Percentiles rank a stretch among this genome's conserved stretches.
These are phyloP conservation scores for Carallia brachiata DNA, from an alignment of 345 rosid genomes.

Conservation along the genomic window DNA sequence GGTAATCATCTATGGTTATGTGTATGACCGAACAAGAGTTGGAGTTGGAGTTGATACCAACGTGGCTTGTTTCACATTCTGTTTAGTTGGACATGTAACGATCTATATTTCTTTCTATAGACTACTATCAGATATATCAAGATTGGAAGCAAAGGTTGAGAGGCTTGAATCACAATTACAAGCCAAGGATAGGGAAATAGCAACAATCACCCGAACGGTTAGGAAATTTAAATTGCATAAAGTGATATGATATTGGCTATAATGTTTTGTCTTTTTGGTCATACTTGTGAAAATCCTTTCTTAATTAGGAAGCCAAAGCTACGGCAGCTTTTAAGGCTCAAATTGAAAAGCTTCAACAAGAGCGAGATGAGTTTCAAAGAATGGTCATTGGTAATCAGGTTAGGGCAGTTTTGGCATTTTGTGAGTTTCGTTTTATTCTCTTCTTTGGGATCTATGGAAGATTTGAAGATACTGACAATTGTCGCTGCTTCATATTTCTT, in stretches of 20 bases:
- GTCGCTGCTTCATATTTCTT: constrained; percentile 14
- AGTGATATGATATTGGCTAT: constrained; percentile 1
- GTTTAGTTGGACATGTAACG: background rate
- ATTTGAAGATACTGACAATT: constrained; percentile 17
- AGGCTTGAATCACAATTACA: constrained; percentile 83
- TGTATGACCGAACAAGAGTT: background rate
- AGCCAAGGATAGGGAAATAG: constrained; percentile 89
- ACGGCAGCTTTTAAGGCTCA: constrained; percentile 82
- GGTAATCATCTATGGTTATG: background rate
- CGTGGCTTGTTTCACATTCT: background rate
- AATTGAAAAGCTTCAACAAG: constrained; percentile 89
- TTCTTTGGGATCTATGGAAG: background rate
- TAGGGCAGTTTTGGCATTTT: background rate
- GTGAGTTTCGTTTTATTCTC: background rate
- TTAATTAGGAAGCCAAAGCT: constrained; percentile 79
- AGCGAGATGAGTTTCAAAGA: constrained; percentile 93
- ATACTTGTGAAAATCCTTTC: background rate
- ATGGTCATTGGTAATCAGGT: constrained; percentile 99
- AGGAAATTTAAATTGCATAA: constrained; percentile 25
- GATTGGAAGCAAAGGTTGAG: constrained; percentile 89
- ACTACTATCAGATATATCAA: constrained; percentile 68
- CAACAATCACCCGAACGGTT: constrained; percentile 84
- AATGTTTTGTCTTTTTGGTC: constrained; percentile 14
- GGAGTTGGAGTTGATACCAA: background rate
- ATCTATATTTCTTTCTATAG: constrained; percentile 26